These are phyloP conservation scores for Colletotrichum cereale DNA, from an alignment of 2,329 filamentous ascomycete species.

Conservation along the genomic window DNA sequence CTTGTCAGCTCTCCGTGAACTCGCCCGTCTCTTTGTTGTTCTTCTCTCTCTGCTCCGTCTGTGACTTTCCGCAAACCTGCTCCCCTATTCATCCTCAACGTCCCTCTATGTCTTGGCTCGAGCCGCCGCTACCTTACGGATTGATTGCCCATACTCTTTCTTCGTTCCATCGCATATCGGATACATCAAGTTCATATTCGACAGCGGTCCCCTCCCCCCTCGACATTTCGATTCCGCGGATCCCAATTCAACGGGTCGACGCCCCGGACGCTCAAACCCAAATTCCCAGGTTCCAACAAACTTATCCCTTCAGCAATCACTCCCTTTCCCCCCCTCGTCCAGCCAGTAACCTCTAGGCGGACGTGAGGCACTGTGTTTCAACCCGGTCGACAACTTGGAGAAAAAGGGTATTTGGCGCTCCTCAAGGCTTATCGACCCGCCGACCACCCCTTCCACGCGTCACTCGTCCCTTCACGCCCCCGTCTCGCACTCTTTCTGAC, in stretches of 20 bases:
- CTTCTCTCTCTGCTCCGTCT: not conserved
- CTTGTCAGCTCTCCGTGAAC: not conserved
- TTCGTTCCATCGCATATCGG: not conserved
- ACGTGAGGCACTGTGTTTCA: constrained; percentile 5
- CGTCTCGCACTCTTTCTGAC: not conserved
- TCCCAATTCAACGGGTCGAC: constrained; percentile 11
- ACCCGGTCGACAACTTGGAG: not conserved
- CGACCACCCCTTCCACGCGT: not conserved
- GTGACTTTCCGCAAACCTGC: not conserved
- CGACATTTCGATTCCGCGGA: not conserved
- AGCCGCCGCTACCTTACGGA: no score
- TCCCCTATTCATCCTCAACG: not conserved
- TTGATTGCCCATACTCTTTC: not conserved
- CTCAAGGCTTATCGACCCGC: not conserved
- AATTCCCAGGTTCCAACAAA: constrained; percentile 5
- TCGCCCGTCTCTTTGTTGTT: not conserved
- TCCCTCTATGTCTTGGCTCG: not conserved
- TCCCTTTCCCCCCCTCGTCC: not conserved
- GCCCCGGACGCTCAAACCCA: constrained; percentile 9
- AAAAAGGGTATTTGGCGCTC: not conserved
- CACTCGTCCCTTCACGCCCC: not conserved
- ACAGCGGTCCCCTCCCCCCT: not conserved
- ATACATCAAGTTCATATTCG: not conserved
- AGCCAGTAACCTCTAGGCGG: not conserved
- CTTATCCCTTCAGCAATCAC: constrained; percentile 16